Percentiles rank a stretch among this genome's conserved stretches.
These are phyloP conservation scores for Sarcodon sp. DNA, from an alignment of 768 basidiomycete species.

Conservation along the genomic window DNA sequence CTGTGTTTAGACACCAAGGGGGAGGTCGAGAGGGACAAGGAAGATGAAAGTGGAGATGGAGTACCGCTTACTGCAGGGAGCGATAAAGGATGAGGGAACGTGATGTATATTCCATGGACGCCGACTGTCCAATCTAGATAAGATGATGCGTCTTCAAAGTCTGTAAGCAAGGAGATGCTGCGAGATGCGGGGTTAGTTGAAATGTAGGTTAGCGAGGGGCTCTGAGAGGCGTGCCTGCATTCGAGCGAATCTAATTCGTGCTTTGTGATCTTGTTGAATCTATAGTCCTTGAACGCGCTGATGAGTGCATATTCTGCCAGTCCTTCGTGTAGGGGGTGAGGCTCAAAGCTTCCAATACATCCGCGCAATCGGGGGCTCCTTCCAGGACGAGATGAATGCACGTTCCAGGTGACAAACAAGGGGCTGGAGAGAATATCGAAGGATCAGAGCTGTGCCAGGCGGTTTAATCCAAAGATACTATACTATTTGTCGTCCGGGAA, in stretches of 20 bases:
- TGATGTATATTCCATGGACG: slow-evolving; percentile 83
- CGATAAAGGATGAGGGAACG: slow-evolving; percentile 70
- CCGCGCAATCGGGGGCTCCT: slow-evolving; percentile 63
- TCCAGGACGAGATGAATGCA: slow-evolving; percentile 44
- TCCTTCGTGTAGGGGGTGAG: slow-evolving; percentile 60
- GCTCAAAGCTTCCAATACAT: slow-evolving; percentile 90
- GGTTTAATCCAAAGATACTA: neutral
- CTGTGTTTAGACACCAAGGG: slow-evolving; percentile 25
- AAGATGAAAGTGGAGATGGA: slow-evolving; percentile 63
- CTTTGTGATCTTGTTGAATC: slow-evolving; percentile 72
- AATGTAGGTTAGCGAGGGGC: slow-evolving; percentile 2
- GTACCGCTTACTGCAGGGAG: slow-evolving; percentile 42
- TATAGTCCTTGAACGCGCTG: slow-evolving; percentile 80
- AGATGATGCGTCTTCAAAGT: slow-evolving; percentile 74
- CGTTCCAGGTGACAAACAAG: slow-evolving; percentile 96
- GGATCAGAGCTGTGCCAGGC: neutral
- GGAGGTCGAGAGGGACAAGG: slow-evolving; percentile 22
- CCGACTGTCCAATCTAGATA: slow-evolving; percentile 94
- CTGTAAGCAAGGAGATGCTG: slow-evolving; percentile 86
- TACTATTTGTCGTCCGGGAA: slow-evolving; percentile 76
- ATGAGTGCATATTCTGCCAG: slow-evolving; percentile 84
- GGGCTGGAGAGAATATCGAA: slow-evolving; percentile 36
- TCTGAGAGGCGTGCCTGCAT: slow-evolving; percentile 48
- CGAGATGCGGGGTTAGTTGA: neutral
- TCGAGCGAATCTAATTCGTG: slow-evolving; percentile 71